Conservation (phyloP, 202 grass and related monocot species). For the Eragrostis tef region DNA sequence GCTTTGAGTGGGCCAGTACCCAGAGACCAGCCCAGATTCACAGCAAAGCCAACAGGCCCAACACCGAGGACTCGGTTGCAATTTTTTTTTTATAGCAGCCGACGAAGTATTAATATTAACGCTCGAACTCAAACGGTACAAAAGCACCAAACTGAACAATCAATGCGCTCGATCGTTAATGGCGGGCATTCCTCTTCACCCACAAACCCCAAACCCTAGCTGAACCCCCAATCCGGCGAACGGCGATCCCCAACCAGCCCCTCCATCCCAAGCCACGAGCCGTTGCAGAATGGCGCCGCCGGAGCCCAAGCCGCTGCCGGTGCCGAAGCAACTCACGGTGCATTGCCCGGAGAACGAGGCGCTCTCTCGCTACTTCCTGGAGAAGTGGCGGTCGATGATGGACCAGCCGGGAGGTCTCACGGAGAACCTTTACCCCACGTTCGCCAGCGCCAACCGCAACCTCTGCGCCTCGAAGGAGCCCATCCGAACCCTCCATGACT, state of each 20-base stretch:
- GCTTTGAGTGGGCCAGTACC: neutral
- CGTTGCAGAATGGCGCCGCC: constrained; percentile 33
- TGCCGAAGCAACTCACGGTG: constrained; percentile 51
- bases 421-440: constrained; percentile 54
- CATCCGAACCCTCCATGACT: constrained; percentile 58
- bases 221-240: neutral
- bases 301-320: neutral
- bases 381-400: constrained; percentile 62
- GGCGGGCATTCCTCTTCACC: constrained; percentile 40
- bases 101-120: neutral
- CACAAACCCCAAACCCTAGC: constrained; percentile 35
- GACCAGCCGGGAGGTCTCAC: constrained; percentile 36
- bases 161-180: neutral
- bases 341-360: constrained; percentile 66
- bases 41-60: no score
- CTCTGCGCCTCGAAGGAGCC: constrained; percentile 65
- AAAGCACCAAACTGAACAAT: no score
- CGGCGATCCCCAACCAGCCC: no score
- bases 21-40: no score
- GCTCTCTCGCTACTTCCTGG: constrained; percentile 50
- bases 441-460: constrained; percentile 54
- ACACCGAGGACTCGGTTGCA: neutral
- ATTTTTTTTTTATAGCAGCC: neutral
- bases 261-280: neutral
- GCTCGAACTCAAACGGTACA: neutral